Conservation (phyloP, 169 alveolate genomes). For the Eimeria maxima region DNA sequence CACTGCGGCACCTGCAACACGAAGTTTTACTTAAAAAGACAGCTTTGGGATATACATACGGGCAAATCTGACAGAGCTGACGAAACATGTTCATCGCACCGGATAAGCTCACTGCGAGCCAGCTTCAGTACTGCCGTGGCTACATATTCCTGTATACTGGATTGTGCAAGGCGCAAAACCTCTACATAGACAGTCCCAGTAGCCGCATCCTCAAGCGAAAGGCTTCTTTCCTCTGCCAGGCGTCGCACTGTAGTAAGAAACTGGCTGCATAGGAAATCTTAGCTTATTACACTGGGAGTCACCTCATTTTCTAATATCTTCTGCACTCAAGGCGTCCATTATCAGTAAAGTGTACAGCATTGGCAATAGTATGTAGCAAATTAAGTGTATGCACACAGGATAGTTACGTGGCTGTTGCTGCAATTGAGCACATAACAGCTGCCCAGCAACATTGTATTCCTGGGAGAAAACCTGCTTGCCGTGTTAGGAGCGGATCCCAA, state of each 20-base stretch:
- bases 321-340: not conserved
- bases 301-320: not conserved
- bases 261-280: not conserved
- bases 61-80: slow-evolving; percentile 23
- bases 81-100: not conserved
- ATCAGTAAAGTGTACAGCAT: not conserved
- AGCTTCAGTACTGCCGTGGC: not conserved
- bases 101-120: not conserved
- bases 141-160: not conserved
- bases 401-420: not conserved
- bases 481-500: not conserved
- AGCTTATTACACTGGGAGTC: not conserved
- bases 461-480: not conserved
- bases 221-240: not conserved
- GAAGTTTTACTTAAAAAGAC: slow-evolving; percentile 37
- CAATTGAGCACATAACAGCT: not conserved
- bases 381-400: not conserved
- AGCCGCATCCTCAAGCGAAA: not conserved
- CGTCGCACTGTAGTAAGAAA: not conserved
- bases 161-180: not conserved
- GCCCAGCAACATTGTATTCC: not conserved
- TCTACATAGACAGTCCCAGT: not conserved
- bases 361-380: not conserved
- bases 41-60: slow-evolving; percentile 45
- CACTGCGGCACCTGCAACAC: slow-evolving; percentile 54